Evolutionary conservation across 78 protist genomes (phyloP).

Genomic region (Monocercomonoides exilis): DNA sequence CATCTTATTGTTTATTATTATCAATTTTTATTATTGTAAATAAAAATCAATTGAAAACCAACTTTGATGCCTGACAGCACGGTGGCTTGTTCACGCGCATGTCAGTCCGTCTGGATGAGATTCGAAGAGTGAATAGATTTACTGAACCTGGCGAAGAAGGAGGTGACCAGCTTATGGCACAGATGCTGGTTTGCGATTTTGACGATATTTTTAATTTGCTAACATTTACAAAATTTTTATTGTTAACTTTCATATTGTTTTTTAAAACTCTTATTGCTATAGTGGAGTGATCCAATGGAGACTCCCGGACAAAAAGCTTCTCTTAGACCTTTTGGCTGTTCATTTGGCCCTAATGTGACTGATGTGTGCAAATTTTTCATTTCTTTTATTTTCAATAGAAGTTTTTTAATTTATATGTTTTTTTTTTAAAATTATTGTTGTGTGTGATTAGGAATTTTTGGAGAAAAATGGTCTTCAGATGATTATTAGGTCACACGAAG

Average conservation of each 20-base stretch:
- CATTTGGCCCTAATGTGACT: slow-evolving; percentile 11
- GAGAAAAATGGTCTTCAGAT: not conserved
- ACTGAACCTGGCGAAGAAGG: slow-evolving; percentile 12
- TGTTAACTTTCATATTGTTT: not conserved
- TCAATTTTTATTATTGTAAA: no score
- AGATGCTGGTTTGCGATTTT: slow-evolving; percentile 2
- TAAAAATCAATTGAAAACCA: no score
- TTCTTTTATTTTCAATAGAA: no score
- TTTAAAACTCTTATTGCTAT: not conserved
- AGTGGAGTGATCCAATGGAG: slow-evolving; percentile 9
- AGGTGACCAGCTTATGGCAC: not conserved
- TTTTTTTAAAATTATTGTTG: no score
- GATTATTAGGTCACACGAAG: slow-evolving; percentile 7
- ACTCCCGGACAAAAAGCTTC: not conserved
- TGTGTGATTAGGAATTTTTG: no score
- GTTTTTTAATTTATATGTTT: no score
- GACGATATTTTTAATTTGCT: not conserved
- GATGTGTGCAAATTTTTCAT: no score
- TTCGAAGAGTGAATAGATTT: not conserved
- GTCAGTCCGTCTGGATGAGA: not conserved
- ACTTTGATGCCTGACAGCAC: not conserved
- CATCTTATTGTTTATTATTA: not conserved
- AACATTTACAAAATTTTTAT: not conserved
- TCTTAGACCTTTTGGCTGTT: not conserved
- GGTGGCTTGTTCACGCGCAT: not conserved